Percentiles rank a stretch among this genome's conserved stretches.
phyloP scores from a whole-genome alignment of 192 early-diverging fungal genomes.

The Coemansia erecta region DNA sequence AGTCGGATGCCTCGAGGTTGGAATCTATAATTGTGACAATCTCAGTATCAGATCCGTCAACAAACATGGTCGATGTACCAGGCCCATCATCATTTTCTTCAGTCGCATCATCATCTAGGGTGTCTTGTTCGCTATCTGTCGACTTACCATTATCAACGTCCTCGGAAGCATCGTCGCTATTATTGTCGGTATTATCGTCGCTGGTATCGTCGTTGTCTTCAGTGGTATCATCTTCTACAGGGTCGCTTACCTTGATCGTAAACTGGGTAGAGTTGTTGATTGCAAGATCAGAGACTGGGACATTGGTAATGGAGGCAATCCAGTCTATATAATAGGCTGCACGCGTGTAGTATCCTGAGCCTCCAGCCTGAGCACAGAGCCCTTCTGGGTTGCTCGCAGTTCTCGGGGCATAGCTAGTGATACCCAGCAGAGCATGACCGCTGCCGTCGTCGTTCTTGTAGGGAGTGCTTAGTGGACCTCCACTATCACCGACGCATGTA shows the following conservation, averaged over 20 bases:
- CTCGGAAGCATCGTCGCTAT: neutral
- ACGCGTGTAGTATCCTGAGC: constrained; percentile 34
- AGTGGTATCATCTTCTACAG: neutral
- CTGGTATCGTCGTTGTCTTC: neutral
- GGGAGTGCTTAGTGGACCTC: constrained; percentile 34
- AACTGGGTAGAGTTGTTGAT: constrained; percentile 14
- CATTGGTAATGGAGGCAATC: constrained; percentile 14
- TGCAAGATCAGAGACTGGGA: neutral
- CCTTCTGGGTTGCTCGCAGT: constrained; percentile 25
- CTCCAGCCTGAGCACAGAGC: constrained; percentile 25
- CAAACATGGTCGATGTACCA: neutral
- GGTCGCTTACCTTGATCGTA: constrained; percentile 1
- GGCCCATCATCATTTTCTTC: neutral
- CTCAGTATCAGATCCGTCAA: neutral
- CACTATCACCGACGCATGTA: constrained; percentile 51
- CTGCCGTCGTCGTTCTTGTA: neutral
- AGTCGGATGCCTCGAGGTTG: neutral
- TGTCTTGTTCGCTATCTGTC: too few species aligned
- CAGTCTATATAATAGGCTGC: constrained; percentile 28
- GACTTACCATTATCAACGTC: neutral
- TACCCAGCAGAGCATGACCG: constrained; percentile 14
- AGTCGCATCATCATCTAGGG: neutral
- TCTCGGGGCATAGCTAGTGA: constrained; percentile 35
- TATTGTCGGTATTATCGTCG: neutral
- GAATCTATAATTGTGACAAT: neutral